phyloP scores from a whole-genome alignment of 768 basidiomycete species.

The Mycena olivaceomarginata region DNA sequence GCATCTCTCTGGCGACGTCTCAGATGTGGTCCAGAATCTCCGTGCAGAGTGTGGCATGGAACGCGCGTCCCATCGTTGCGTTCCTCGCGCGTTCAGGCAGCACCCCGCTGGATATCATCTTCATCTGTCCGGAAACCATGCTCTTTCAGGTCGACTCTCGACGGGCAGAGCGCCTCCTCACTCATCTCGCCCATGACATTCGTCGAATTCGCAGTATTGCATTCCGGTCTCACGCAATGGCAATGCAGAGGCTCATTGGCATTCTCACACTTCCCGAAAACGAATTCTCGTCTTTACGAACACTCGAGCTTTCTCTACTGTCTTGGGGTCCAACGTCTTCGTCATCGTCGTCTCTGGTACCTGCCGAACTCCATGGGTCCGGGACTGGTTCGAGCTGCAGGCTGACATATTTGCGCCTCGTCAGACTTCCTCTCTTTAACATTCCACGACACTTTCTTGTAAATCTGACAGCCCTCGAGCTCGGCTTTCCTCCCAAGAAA shows the following conservation, averaged over 20 bases:
- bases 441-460: constrained; percentile 60
- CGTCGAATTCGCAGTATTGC: constrained; percentile 57
- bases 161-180: constrained; percentile 50
- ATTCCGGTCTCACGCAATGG: constrained; percentile 54
- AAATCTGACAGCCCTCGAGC: constrained; percentile 63
- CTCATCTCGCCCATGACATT: constrained; percentile 45
- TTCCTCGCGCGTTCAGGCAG: constrained; percentile 61
- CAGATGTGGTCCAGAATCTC: constrained; percentile 66
- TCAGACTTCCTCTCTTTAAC: constrained; percentile 62
- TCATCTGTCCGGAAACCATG: constrained; percentile 43
- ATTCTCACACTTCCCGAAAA: constrained; percentile 41
- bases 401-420: constrained; percentile 60
- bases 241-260: constrained; percentile 48
- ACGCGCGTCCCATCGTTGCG: constrained; percentile 37
- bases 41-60: constrained; percentile 51
- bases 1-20: constrained; percentile 63
- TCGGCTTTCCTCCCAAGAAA: constrained; percentile 59
- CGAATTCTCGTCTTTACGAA: constrained; percentile 46
- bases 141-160: constrained; percentile 39
- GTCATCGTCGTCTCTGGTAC: constrained; percentile 21
- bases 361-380: constrained; percentile 19
- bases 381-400: constrained; percentile 35
- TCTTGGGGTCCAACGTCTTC: constrained; percentile 24
- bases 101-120: constrained; percentile 59
- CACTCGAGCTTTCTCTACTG: constrained; percentile 50